Conservation (phyloP, 176 grass and related monocot species). For the Bothriochloa decipiens region DNA sequence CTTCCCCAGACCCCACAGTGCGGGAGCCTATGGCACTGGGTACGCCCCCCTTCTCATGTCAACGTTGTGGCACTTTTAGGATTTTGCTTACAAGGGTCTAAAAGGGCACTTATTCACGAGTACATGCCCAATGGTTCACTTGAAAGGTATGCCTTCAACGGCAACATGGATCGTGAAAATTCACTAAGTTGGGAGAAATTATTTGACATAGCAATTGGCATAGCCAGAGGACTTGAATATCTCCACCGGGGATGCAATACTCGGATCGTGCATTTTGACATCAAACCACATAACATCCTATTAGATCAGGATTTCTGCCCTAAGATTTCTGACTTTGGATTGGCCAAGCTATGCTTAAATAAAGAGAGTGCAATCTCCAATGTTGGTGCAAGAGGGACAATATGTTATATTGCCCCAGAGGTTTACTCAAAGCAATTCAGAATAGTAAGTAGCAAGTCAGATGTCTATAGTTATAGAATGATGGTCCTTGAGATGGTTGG, state of each 20-base stretch:
- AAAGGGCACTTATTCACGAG: conserved; percentile 56
- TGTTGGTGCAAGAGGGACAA: too few relatives aligned
- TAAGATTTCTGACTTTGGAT: neutral
- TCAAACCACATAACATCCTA: conserved; percentile 41
- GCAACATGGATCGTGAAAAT: neutral
- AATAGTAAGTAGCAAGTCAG: too few relatives aligned
- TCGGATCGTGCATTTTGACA: conserved; percentile 44
- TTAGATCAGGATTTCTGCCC: conserved; percentile 29
- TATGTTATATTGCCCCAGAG: too few relatives aligned
- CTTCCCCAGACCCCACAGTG: too few relatives aligned
- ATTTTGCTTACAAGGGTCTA: conserved; percentile 53
- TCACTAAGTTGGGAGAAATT: conserved; percentile 32
- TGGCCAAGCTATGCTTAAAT: too few relatives aligned
- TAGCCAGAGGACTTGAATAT: conserved; percentile 43
- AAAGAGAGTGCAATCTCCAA: too few relatives aligned
- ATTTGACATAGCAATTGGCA: conserved; percentile 44
- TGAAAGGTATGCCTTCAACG: conserved; percentile 33
- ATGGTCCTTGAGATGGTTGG: too few relatives aligned
- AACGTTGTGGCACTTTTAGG: conserved; percentile 57
- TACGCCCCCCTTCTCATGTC: conserved; percentile 40
- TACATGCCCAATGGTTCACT: conserved; percentile 56
- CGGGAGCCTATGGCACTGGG: too few relatives aligned
- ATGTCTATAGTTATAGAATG: too few relatives aligned
- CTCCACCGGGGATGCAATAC: conserved; percentile 44
- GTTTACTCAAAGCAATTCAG: too few relatives aligned